Percentiles rank a stretch among this genome's conserved stretches.
These are phyloP conservation scores for Amanita muscaria DNA, from an alignment of 768 basidiomycete species.

Conservation along the genomic window DNA sequence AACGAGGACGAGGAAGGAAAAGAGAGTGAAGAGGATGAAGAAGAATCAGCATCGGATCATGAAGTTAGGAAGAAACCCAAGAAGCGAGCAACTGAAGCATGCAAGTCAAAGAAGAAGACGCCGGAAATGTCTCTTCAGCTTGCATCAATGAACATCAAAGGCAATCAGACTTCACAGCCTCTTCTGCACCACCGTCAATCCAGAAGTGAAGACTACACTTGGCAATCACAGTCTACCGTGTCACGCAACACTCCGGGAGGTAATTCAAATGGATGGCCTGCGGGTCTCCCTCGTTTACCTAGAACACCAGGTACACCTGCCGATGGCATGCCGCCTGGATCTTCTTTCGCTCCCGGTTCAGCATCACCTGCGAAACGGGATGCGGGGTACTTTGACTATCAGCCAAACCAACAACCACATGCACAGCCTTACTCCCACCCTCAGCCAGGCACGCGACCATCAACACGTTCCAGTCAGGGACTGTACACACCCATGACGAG, in stretches of 20 bases:
- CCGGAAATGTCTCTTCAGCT: conserved; percentile 6
- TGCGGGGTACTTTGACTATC: conserved; percentile 6
- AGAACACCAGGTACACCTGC: conserved; percentile 21
- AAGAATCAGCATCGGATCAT: background rate
- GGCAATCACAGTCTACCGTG: conserved; percentile 2
- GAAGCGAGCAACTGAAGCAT: background rate
- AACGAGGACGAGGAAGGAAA: conserved; percentile 1
- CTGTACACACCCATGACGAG: no score
- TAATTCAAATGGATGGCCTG: conserved; percentile 17
- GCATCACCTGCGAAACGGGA: background rate
- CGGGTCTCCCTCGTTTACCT: conserved; percentile 23
- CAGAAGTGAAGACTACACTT: conserved; percentile 6
- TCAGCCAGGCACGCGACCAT: background rate
- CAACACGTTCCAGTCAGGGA: background rate
- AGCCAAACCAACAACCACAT: conserved; percentile 6
- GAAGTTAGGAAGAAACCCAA: background rate
- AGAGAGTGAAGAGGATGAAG: background rate
- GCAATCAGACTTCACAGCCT: conserved; percentile 1
- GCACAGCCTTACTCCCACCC: background rate
- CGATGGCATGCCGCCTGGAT: conserved; percentile 4
- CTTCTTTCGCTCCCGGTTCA: background rate
- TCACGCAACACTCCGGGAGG: conserved; percentile 1
- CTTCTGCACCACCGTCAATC: conserved; percentile 6
- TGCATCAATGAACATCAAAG: conserved; percentile 1
- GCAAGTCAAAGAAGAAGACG: conserved; percentile 2